Base-by-base conservation (phyloP, 179 eudicot genomes). In the Actinidia arguta region DNA sequence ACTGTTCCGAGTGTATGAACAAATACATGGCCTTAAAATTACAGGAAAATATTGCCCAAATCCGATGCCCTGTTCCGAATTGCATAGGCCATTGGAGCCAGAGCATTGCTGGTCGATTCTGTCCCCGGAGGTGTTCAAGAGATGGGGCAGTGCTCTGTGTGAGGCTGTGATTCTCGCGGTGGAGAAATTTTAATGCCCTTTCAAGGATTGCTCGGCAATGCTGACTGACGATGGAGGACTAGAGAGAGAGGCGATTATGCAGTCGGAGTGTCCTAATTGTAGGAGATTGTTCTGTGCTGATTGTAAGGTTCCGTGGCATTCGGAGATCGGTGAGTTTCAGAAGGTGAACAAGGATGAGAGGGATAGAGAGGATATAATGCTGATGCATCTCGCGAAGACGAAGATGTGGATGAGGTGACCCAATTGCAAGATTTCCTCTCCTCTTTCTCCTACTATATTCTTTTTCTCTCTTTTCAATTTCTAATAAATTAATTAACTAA, bases 131-230 rank as follows among this genome's bases (percentile, higher is more conserved):
- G 94, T 93, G 22, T 79, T 92, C 18, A 84, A 76, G 50, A 42
- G 91, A 59, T 94, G 98, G 98, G 93, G 91, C 0, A 81, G 56
- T 16, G 85, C 83, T 16, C 48, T 91, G 48, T 84, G 87, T 18
- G 96, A 94, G 86, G 88, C 93, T 1, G 85, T 84, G 6, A 88
- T 94, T 78, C 89, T 80, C 5, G 88, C 80, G 1, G 86, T 91
- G 0, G 86, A 88, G 48, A 93, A 88, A 75, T 86, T 91, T 62
- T 90, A 93, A 42, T 94, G 95, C 63, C 98, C 98, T 0, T 94
- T 81, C 76, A 92, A 87, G 76, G 92, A 89, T 24, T 94, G 98
- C 80, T 89, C 95, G 9, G 92, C 90, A 0, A 72, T 94, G 78
- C 67, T 94, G 88, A 76, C 90, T 8, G 85, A 91, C 62, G 98